Percentiles rank a stretch among this genome's conserved stretches.
These are phyloP conservation scores for Albifimbria verrucaria DNA, from an alignment of 2,329 filamentous ascomycete genomes.

Conservation along the genomic window DNA sequence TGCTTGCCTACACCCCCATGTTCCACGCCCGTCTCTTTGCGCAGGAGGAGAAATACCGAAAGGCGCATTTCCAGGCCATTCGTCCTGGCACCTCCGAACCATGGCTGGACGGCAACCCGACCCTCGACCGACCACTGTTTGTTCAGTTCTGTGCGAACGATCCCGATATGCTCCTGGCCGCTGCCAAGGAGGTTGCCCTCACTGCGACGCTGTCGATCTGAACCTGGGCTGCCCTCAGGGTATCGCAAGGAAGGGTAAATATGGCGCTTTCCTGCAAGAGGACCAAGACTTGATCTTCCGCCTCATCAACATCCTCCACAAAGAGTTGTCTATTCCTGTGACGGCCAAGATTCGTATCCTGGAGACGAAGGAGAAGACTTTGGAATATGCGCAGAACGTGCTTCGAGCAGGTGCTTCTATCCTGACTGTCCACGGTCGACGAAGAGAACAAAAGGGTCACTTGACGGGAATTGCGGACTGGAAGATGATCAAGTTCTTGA, in stretches of 20 bases:
- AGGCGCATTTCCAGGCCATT: conserved; percentile 74
- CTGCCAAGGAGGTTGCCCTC: conserved; percentile 77
- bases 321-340: conserved; percentile 74
- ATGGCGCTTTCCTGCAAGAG: conserved; percentile 93
- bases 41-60: conserved; percentile 72
- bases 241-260: conserved; percentile 85
- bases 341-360: conserved; percentile 93
- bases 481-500: conserved; percentile 75
- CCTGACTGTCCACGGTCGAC: conserved; percentile 85
- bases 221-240: conserved; percentile 96
- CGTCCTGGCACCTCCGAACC: conserved; percentile 29
- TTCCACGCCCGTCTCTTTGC: conserved; percentile 87
- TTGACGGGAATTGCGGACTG: conserved; percentile 92
- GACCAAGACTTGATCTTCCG: conserved; percentile 78
- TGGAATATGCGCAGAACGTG: conserved; percentile 87
- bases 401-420: conserved; percentile 87
- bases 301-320: conserved; percentile 82
- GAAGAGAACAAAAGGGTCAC: conserved; percentile 91
- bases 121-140: conserved; percentile 82
- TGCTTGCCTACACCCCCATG: conserved; percentile 95
- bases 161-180: conserved; percentile 72
- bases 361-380: conserved; percentile 79
- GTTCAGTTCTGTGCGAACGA: conserved; percentile 97
- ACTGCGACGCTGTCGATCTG: conserved; percentile 92
- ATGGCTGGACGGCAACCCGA: conserved; percentile 83